These are phyloP conservation scores for Penicillium nordicum DNA, from an alignment of 2,329 filamentous ascomycete genomes.

Conservation along the genomic window DNA sequence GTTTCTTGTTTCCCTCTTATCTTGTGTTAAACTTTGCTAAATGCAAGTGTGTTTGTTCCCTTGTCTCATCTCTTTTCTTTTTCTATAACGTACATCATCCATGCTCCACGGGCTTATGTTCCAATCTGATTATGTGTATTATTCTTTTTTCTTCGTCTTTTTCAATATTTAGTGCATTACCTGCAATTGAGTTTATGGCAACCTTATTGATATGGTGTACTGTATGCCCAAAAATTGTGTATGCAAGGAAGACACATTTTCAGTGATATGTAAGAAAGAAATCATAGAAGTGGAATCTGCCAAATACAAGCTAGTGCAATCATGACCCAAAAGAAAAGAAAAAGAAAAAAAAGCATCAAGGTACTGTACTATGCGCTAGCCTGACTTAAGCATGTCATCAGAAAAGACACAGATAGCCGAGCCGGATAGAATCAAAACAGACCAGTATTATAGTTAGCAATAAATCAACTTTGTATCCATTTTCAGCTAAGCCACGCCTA, in stretches of 20 bases:
- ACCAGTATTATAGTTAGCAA: neutral
- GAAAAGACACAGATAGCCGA: neutral
- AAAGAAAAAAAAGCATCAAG: neutral
- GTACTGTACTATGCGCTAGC: neutral
- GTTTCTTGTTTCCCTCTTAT: conserved; percentile 21
- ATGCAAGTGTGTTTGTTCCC: conserved; percentile 3
- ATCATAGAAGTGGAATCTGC: neutral
- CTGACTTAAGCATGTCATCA: neutral
- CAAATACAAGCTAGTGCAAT: neutral
- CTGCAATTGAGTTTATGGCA: neutral
- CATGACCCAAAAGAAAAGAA: neutral
- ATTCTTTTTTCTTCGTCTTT: neutral
- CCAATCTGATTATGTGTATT: conserved; percentile 9
- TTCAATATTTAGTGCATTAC: neutral
- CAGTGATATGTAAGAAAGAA: neutral
- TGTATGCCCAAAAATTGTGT: no score
- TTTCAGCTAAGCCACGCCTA: neutral
- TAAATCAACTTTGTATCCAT: neutral
- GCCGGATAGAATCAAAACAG: neutral
- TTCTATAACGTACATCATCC: conserved; percentile 21
- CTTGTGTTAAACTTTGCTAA: conserved; percentile 8
- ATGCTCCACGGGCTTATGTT: conserved; percentile 6
- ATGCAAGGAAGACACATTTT: neutral
- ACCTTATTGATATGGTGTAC: neutral
- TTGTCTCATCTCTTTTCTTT: conserved; percentile 3